Evolutionary conservation across 2,329 filamentous ascomycete species (phyloP), one percentile per base, ranked within the genome.

Genomic region (Dryadomyces quercus-mongolicae): DNA sequence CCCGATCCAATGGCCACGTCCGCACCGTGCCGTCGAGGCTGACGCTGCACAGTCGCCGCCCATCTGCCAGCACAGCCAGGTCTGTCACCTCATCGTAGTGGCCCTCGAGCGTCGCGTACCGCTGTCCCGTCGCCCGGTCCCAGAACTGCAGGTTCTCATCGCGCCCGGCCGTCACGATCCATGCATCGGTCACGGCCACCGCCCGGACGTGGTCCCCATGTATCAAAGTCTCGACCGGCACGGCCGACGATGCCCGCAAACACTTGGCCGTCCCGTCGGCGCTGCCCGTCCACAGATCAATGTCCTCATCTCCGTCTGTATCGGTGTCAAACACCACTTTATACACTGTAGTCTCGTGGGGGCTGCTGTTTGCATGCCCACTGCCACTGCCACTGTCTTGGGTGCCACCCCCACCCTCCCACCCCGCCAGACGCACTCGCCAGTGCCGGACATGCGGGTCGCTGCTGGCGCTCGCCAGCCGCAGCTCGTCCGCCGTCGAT

Each of bases 71-170:
- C 51, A 94, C 65, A 1, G 85, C 74, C 46, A 97, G 69, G 40
- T 85, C 88, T 1, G 89, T 96, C 15, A 98, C 85, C 68, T 97
- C 93, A 64, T 98, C 90, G 64, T 82, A 97, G 70, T 98, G 93
- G 0, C 93, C 93, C 42, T 81, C 77, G 57, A 92, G 83, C 8
- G 78, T 78, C 66, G 86, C 86, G 64, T 85, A 78, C 36, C 94
- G 72, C 65, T 85, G 82, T 8, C 88, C 88, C 9, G 81, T 84
- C 57, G 81, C 65, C 49, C 78, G 71, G 66, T 95, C 86, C 92
- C 92, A 98, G 9, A 97, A 78, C 62, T 94, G 86, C 56, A 98
- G 76, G 62, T 95, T 82, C 69, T 98, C 93, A 63, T 96, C 89
- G 60, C 93, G 77, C 55, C 93, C 95, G 1, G 86, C 91, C 1